phyloP scores from a whole-genome alignment of 352 stramenopile genomes.

The Phytophthora litchii region DNA sequence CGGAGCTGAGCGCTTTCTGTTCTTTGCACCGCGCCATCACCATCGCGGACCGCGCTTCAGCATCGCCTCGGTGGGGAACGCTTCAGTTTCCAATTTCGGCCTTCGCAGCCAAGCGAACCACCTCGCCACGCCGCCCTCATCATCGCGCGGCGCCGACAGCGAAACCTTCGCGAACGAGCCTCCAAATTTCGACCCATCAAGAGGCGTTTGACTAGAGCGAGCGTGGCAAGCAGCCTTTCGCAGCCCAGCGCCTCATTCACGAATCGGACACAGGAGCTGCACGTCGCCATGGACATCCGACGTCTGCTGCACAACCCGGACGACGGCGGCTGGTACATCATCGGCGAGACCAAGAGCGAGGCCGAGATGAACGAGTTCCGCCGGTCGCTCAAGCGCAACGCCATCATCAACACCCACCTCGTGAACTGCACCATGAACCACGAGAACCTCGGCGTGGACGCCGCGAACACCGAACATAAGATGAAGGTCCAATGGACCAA shows the following conservation, averaged over 20 bases:
- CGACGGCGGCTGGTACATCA: slow-evolving; percentile 79
- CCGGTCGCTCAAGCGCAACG: slow-evolving; percentile 79
- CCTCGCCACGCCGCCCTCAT: slow-evolving; percentile 23
- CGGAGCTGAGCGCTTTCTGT: slow-evolving; percentile 29
- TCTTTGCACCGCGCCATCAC: slow-evolving; percentile 35
- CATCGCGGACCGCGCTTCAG: slow-evolving; percentile 23
- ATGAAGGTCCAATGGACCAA: slow-evolving; percentile 89
- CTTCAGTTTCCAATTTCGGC: slow-evolving; percentile 29
- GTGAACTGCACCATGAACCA: slow-evolving; percentile 87
- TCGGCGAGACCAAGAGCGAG: slow-evolving; percentile 76
- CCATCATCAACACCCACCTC: slow-evolving; percentile 85
- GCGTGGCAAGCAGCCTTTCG: slow-evolving; percentile 41
- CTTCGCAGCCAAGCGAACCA: slow-evolving; percentile 1
- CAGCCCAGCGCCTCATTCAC: slow-evolving; percentile 18
- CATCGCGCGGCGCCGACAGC: slow-evolving; percentile 18
- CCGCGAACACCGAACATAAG: slow-evolving; percentile 66
- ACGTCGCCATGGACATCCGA: slow-evolving; percentile 64
- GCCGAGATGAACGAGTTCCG: slow-evolving; percentile 78
- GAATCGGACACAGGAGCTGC: slow-evolving; percentile 30
- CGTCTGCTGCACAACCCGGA: slow-evolving; percentile 80
- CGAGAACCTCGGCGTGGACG: slow-evolving; percentile 48
- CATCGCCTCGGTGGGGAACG: slow-evolving; percentile 22
- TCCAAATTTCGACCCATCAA: slow-evolving; percentile 31
- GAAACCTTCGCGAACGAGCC: slow-evolving; percentile 32
- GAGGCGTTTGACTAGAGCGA: slow-evolving; percentile 40